Evolutionary conservation across 1,284 basidiomycete species (phyloP).

Genomic region (Retiboletus flavoniger): DNA sequence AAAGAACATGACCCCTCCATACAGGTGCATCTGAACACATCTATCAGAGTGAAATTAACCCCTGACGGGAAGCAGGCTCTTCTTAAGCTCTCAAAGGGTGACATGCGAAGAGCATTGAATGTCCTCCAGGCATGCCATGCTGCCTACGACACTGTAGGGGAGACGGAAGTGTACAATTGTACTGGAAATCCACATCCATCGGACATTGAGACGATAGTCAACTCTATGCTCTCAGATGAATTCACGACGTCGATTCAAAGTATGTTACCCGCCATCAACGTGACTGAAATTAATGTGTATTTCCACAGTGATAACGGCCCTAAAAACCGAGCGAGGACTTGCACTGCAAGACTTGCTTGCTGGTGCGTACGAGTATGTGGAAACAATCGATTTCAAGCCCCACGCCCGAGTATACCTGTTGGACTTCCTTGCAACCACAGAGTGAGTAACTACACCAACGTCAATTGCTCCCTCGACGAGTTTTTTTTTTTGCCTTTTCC

Average conservation of each 20-base stretch:
- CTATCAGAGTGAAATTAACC: slow-evolving; percentile 78
- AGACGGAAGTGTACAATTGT: slow-evolving; percentile 93
- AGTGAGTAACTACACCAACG: slow-evolving; percentile 55
- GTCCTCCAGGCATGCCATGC: slow-evolving; percentile 98
- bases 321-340: slow-evolving; percentile 91
- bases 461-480: neutral
- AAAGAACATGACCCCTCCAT: neutral
- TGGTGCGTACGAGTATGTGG: slow-evolving; percentile 89
- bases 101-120: slow-evolving; percentile 97
- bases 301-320: slow-evolving; percentile 71
- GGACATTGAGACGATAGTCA: slow-evolving; percentile 91
- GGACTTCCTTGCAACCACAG: slow-evolving; percentile 86
- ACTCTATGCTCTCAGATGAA: slow-evolving; percentile 95
- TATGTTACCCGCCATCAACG: slow-evolving; percentile 39
- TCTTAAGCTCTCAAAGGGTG: slow-evolving; percentile 90
- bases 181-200: slow-evolving; percentile 95
- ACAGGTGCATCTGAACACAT: slow-evolving; percentile 3
- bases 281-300: slow-evolving; percentile 1
- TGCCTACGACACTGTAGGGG: slow-evolving; percentile 86
- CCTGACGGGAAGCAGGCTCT: slow-evolving; percentile 87
- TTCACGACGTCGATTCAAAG: slow-evolving; percentile 91
- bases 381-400: slow-evolving; percentile 82
- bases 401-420: slow-evolving; percentile 88
- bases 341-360: slow-evolving; percentile 95
- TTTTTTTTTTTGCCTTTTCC: slow-evolving; percentile 2